Base-by-base conservation (phyloP, 106 monocot species). In the Chionographis japonica region DNA sequence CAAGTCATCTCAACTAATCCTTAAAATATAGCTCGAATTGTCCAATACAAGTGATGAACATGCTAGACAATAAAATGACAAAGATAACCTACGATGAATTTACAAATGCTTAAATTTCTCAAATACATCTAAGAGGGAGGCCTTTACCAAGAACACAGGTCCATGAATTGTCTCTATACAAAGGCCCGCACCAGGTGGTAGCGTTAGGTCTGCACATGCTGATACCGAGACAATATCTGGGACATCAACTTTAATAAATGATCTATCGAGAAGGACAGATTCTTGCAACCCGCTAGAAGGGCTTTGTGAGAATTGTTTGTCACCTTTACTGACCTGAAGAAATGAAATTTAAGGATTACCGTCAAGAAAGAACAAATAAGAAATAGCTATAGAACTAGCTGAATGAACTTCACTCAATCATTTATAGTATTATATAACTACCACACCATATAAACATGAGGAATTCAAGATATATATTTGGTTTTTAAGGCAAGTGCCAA, bases 111-210 rank as follows among this genome's bases (percentile, higher is more conserved):
- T 8, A 9, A 62, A 46, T 8, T 14, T 50, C 12, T 12, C 50
- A 51, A 12, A 27, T 4, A 43, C 8, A 40, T 59, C 4, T 43
- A 8, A 19, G n/a, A 37, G 12, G 51, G 6, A 68, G 40, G 38
- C 55, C 3, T 61, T 85, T 91, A 95, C 91, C 86, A 95, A 71
- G 72, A 71, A 95, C 17, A 84, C 58, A 62, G 88, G 86, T 40
- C 88, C 88, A 63, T 88, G 85, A 78, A 82, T 73, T 19, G 95
- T 91, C 67, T 82, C 82, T 55, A 95, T 86, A 71, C 85, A 88
- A 49, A 95, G 88, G 41, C 91, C 91, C 35, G 91, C 88, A 67
- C 95, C 91, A 52, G 86, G 81, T 40, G 95, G 91, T 52, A 95
- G 54, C 12, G 95, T 95, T 63, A 95, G 84, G 59, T 95, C 95